Base-by-base conservation (phyloP, 2,329 filamentous ascomycete species). In the Delphinella strobiligena region DNA sequence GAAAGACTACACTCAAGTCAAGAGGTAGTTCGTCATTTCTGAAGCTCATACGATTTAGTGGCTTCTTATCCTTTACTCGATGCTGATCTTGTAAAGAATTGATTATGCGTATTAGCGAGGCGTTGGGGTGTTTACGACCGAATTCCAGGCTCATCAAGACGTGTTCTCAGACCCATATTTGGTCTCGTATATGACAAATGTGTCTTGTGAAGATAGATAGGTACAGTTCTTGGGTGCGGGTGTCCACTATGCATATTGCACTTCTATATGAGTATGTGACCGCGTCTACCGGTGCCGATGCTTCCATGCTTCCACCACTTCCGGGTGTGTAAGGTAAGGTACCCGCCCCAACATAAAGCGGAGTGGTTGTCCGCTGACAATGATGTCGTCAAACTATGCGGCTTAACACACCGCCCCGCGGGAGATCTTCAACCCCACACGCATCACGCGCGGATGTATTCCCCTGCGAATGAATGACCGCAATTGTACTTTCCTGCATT, bases 1-100 rank as follows among this genome's bases (percentile, higher is more conserved):
- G 55, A 80, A 86, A 63, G 83, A 89, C 56, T 88, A 76, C 47
- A 71, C 67, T 14, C 30, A 29, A 24, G 19, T 41, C 14, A 46
- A 46, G 31, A 46, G 41, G 40, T 45, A 42, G 41, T 14, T 33
- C n/a, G 15, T 22, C 14, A 5, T 34, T 16, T 34, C 10, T 16
- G n/a, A n/a, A n/a, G n/a, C n/a, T n/a, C n/a, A n/a, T n/a, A 12
- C 8, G 17, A 5, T 34, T 29, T 19, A 4, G 19, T 5, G 16
- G n/a, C 16, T 10, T 32, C 7, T n/a, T 32, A 32, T 32, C 31
- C n/a, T 32, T 32, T 32, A 8, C 27, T 29, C n/a, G n/a, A 32
- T 32, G n/a, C 16, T 32, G n/a, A 5, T 8, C 15, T 27, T n/a
- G n/a, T n/a, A 31, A 17, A 15, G 10, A 19, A 19, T n/a, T 34